A percentile compares a stretch with the other conserved stretches of the same genome.
phyloP scores from a whole-genome alignment of 768 basidiomycete species.

The Termitomyces bulborhizus region DNA sequence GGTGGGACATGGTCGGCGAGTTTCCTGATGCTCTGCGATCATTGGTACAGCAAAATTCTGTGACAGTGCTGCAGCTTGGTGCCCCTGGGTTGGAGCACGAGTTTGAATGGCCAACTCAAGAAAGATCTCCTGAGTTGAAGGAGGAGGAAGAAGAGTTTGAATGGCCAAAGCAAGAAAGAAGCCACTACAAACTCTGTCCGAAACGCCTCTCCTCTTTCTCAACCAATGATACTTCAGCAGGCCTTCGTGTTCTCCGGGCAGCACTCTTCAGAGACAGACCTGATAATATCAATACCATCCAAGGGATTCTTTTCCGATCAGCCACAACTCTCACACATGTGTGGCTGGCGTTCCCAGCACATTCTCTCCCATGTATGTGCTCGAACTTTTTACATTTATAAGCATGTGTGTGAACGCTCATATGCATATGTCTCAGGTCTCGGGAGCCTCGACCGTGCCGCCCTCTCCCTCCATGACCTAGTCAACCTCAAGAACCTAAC shows the following conservation, averaged over 20 bases:
- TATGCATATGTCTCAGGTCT: neutral
- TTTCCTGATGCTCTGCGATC: neutral
- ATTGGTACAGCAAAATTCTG: neutral
- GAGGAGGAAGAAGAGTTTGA: neutral
- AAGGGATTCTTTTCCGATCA: neutral
- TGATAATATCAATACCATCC: neutral
- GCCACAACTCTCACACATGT: neutral
- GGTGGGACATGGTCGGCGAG: neutral
- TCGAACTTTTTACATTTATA: too few species aligned
- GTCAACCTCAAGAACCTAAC: neutral
- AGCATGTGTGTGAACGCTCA: neutral
- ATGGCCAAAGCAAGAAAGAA: neutral
- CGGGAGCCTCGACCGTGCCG: neutral
- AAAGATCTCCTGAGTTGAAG: neutral
- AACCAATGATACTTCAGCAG: neutral
- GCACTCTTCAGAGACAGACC: neutral
- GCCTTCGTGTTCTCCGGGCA: neutral
- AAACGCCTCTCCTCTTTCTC: neutral
- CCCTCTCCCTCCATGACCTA: neutral
- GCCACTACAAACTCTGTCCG: neutral
- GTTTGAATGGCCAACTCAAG: neutral
- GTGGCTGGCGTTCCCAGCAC: neutral
- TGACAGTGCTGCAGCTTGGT: neutral
- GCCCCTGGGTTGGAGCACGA: neutral
- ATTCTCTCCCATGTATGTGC: conserved; percentile 1